Evolutionary conservation across 2,329 filamentous ascomycete species (phyloP), one percentile per base, ranked within the genome.

Genomic region (Aquanectria penicillioides): DNA sequence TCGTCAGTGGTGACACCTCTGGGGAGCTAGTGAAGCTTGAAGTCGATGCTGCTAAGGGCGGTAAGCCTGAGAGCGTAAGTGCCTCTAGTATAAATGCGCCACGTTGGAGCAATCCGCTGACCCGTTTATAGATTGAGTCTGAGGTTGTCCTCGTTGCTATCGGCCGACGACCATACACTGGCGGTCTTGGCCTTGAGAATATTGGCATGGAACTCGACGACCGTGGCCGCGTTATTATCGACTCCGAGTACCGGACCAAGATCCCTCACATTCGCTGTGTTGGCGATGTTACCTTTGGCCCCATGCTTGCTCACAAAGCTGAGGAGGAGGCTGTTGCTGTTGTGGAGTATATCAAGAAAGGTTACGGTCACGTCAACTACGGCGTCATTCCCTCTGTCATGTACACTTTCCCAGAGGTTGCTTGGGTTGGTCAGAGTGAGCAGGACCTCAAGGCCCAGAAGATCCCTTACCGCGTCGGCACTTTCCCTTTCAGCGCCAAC

Each of bases 301-400:
- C 94, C 73, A 99, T 99, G 95, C 89, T 99, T 73, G 95, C 95
- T 52, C 95, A 99, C 87, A 99, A 99, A 87, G 95, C 95, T 48
- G 95, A 99, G 81, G 95, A 99, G 81, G 95, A 99, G 81, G 95
- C 87, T 60, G 94, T 98, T 64, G 95, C 95, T 26, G 94, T 90
- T 57, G 85, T 98, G 63, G 95, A 99, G 81, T 98, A 93, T 84
- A 95, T 99, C 80, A 94, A 92, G 83, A 98, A 98, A 85, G 93
- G 93, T 67, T 91, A 96, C 79, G 95, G 95, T 58, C 95, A 99
- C 80, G 95, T 99, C 81, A 99, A 99, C 89, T 99, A 99, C 82
- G 92, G 88, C 73, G 92, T 91, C 78, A 99, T 99, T 75, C 95
- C 95, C 66, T 95, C 92, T 28, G 95, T 99, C 81, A 99, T 99